Conservation (phyloP, 331 rosid genomes). For the Prunus yedoensis region DNA sequence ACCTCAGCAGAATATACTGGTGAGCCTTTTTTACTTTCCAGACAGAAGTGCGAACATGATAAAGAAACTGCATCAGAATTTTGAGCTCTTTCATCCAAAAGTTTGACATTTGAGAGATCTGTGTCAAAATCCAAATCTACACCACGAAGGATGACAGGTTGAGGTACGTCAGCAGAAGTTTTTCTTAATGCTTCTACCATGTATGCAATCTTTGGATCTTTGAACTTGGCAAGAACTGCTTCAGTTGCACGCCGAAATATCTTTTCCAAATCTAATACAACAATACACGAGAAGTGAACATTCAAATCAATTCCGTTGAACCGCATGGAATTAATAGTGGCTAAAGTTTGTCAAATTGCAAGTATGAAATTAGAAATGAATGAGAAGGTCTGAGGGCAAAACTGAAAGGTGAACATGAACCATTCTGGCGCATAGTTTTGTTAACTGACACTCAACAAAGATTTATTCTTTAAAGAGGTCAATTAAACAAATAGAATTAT, state of each 20-base stretch:
- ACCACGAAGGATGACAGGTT: slow-evolving; percentile 62
- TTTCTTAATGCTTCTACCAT: slow-evolving; percentile 44
- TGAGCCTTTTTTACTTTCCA: slow-evolving; percentile 31
- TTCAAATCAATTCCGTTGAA: neutral
- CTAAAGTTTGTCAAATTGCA: neutral
- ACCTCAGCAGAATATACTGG: slow-evolving; percentile 57
- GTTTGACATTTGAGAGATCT: slow-evolving; percentile 44
- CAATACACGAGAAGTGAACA: slow-evolving; percentile 6
- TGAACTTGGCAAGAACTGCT: slow-evolving; percentile 65
- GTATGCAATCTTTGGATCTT: slow-evolving; percentile 58
- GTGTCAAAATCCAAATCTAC: slow-evolving; percentile 53
- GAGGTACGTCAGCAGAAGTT: slow-evolving; percentile 46
- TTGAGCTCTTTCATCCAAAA: slow-evolving; percentile 34
- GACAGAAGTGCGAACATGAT: slow-evolving; percentile 59
- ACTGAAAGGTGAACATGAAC: neutral
- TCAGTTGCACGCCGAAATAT: slow-evolving; percentile 44
- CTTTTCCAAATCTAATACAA: slow-evolving; percentile 61
- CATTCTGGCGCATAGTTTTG: neutral
- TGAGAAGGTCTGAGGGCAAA: neutral
- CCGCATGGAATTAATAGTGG: neutral
- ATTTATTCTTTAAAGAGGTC: neutral
- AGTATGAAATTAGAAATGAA: neutral
- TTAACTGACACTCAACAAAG: neutral
- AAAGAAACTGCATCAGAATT: slow-evolving; percentile 37
- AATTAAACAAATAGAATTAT: neutral